phyloP scores from a whole-genome alignment of 495 filamentous ascomycete species.

The Neurospora tetraspora region DNA sequence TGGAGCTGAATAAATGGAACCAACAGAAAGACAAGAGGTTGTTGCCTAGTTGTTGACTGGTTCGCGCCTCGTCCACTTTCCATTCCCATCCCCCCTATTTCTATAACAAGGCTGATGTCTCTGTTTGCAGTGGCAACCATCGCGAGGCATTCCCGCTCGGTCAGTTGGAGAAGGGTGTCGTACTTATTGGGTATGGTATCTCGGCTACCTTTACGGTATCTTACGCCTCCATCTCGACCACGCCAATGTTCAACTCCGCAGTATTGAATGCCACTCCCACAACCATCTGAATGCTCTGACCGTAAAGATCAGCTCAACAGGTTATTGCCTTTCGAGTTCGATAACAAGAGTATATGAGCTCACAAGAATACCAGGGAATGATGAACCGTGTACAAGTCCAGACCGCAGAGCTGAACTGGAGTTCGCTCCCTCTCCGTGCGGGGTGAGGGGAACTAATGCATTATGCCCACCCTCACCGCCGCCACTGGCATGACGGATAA shows the following conservation, averaged over 20 bases:
- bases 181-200: not conserved
- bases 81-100: not conserved
- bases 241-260: not conserved
- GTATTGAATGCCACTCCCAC: not conserved
- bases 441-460: not conserved
- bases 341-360: not conserved
- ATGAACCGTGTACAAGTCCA: not conserved
- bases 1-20: not conserved
- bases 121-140: not conserved
- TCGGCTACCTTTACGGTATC: not conserved
- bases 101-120: not conserved
- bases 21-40: not conserved
- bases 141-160: not conserved
- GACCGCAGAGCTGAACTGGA: not conserved
- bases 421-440: not conserved
- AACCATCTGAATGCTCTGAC: not conserved
- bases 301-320: not conserved
- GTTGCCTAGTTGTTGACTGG: not conserved
- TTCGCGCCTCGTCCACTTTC: not conserved
- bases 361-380: not conserved
- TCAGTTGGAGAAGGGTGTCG: not conserved
- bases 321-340: too few species aligned
- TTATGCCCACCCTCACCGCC: not conserved
- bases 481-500: not conserved
- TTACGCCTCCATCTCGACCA: not conserved